A percentile compares a stretch with the other conserved stretches of the same genome.
These are phyloP conservation scores for Canna indica DNA, from an alignment of 176 grass and related monocot species.

Conservation along the genomic window DNA sequence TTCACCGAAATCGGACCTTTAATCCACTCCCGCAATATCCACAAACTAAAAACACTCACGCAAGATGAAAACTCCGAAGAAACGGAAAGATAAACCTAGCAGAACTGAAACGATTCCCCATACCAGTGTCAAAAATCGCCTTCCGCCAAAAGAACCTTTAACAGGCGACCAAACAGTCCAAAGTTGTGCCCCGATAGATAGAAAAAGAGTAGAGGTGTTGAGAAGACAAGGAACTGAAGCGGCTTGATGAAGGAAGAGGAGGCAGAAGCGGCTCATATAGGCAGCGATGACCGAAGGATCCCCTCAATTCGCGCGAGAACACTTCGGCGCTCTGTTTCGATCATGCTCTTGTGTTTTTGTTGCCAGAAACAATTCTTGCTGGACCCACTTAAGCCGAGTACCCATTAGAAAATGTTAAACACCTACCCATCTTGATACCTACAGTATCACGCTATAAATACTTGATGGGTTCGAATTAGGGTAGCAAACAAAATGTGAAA, in stretches of 20 bases:
- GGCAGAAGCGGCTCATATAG: neutral
- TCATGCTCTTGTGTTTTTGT: too few relatives aligned
- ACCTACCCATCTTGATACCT: too few relatives aligned
- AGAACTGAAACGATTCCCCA: neutral
- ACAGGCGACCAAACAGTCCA: neutral
- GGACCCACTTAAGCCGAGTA: too few relatives aligned
- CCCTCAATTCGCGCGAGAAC: too few relatives aligned
- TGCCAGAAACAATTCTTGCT: too few relatives aligned
- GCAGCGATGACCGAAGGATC: too few relatives aligned
- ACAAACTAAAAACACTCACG: neutral
- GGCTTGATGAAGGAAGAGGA: neutral
- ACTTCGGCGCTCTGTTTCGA: too few relatives aligned
- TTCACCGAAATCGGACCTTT: neutral
- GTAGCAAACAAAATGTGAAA: too few relatives aligned
- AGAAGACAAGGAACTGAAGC: neutral
- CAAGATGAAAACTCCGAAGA: neutral
- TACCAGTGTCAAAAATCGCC: neutral
- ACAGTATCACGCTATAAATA: too few relatives aligned
- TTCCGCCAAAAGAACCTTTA: neutral
- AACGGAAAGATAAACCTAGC: neutral
- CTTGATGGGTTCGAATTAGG: too few relatives aligned
- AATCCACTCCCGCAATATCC: neutral
- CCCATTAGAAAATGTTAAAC: too few relatives aligned
- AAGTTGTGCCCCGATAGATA: neutral
- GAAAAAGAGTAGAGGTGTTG: neutral